These are phyloP conservation scores for Rossbeevera mucosa DNA, from an alignment of 768 basidiomycete genomes.

Conservation along the genomic window DNA sequence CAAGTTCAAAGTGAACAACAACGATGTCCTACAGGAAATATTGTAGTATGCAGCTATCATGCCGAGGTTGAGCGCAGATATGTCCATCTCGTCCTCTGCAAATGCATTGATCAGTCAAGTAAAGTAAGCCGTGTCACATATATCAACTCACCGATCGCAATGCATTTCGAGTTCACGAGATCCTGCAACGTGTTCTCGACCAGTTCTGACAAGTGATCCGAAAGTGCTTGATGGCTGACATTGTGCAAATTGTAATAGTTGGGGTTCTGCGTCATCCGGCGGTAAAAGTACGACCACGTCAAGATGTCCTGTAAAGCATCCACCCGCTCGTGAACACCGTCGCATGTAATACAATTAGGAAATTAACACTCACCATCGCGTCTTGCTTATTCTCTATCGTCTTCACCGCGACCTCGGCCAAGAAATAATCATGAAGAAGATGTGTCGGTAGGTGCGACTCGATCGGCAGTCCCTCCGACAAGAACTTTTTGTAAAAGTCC, in stretches of 20 bases:
- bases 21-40: slow-evolving; percentile 66
- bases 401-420: slow-evolving; percentile 96
- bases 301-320: slow-evolving; percentile 67
- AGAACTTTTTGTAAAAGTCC: slow-evolving; percentile 98
- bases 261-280: slow-evolving; percentile 95
- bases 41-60: slow-evolving; percentile 99
- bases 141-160: slow-evolving; percentile 63
- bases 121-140: neutral
- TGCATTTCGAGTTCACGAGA: slow-evolving; percentile 92
- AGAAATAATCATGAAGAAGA: slow-evolving; percentile 92
- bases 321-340: neutral
- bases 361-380: slow-evolving; percentile 61
- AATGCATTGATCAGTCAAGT: neutral
- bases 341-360: neutral
- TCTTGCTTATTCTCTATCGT: slow-evolving; percentile 99
- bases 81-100: slow-evolving; percentile 87
- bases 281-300: slow-evolving; percentile 98
- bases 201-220: slow-evolving; percentile 92
- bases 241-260: slow-evolving; percentile 94
- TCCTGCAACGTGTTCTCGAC: slow-evolving; percentile 92
- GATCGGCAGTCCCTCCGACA: slow-evolving; percentile 95
- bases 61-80: slow-evolving; percentile 87
- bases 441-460: slow-evolving; percentile 92
- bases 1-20: neutral
- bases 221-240: slow-evolving; percentile 91